These are phyloP conservation scores for Sporothrix phasma DNA, from an alignment of 2,329 filamentous ascomycete species.

Conservation along the genomic window DNA sequence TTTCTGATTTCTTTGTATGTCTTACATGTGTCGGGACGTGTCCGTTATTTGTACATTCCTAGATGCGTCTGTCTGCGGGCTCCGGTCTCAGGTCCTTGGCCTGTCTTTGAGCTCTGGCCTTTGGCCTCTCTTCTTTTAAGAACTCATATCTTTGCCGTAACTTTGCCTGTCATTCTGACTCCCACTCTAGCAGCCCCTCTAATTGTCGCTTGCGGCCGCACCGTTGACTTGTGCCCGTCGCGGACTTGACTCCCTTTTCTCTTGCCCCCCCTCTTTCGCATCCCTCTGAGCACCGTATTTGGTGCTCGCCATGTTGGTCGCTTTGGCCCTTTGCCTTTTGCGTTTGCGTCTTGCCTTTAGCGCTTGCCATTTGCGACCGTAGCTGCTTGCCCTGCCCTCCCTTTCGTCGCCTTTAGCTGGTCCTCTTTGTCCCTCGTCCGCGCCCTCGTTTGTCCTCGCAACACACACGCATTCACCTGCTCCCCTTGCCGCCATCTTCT, in stretches of 20 bases:
- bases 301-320: neutral
- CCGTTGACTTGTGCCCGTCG: neutral
- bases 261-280: neutral
- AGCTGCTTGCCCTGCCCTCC: neutral
- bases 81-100: neutral
- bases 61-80: neutral
- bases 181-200: too few relatives aligned
- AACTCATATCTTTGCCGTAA: neutral
- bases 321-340: neutral
- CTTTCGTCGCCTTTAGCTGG: conserved; percentile 1
- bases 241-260: neutral
- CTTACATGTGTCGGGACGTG: neutral
- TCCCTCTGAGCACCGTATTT: neutral
- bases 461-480: neutral
- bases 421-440: neutral
- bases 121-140: neutral
- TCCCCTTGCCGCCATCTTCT: neutral
- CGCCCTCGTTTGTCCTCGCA: neutral
- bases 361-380: neutral
- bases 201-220: too few relatives aligned
- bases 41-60: conserved; percentile 14
- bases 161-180: neutral
- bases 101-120: too few relatives aligned
- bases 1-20: neutral
- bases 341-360: conserved; percentile 3